Conservation (phyloP, 202 grass and related monocot species). For the Hordeum pubiflorum region DNA sequence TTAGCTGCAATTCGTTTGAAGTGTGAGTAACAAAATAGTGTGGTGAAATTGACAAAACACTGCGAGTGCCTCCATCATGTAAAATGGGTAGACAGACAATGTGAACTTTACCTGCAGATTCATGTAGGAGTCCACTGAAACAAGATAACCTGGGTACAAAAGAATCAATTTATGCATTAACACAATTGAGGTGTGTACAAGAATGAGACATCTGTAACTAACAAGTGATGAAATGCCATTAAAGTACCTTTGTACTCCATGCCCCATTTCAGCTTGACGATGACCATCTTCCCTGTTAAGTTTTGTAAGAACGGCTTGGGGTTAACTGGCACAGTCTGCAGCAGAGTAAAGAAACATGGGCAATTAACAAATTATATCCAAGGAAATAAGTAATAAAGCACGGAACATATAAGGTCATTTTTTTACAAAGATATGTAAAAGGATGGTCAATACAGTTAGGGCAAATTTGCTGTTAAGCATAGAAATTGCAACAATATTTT, state of each 20-base stretch:
- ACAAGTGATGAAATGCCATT: background rate
- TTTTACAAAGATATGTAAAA: background rate
- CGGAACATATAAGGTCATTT: background rate
- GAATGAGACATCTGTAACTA: background rate
- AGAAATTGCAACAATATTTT: background rate
- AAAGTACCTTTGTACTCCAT: conserved; percentile 95
- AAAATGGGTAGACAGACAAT: background rate
- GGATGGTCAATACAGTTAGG: background rate
- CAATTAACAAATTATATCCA: background rate
- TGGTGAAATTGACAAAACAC: background rate
- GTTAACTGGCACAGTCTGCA: conserved; percentile 87
- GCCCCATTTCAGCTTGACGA: conserved; percentile 89
- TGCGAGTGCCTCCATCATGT: background rate
- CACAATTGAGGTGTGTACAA: background rate
- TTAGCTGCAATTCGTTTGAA: conserved; percentile 35
- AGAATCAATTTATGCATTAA: background rate
- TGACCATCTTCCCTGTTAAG: conserved; percentile 74
- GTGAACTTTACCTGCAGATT: conserved; percentile 63
- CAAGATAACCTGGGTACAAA: conserved; percentile 61
- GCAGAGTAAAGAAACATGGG: background rate
- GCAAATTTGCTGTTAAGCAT: background rate
- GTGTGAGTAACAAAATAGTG: background rate
- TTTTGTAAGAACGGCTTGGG: conserved; percentile 94
- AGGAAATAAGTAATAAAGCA: background rate
- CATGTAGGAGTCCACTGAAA: conserved; percentile 91